A percentile compares a stretch with the other conserved stretches of the same genome.
Conservation (phyloP, 2,329 filamentous ascomycete genomes). For the Trichoderma sp. region DNA sequence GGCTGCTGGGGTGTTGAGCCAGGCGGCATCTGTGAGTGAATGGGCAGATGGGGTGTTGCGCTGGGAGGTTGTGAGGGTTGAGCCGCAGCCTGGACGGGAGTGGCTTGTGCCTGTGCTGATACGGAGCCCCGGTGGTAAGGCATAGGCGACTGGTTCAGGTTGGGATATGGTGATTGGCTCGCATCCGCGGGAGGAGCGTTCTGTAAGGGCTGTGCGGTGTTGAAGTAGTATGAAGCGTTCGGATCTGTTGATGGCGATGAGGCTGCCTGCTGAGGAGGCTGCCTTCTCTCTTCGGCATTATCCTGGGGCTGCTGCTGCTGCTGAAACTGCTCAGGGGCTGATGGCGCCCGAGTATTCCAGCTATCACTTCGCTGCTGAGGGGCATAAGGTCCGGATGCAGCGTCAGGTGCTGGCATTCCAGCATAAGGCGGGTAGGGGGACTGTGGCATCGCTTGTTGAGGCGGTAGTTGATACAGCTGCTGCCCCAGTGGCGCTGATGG, state of each 20-base stretch:
- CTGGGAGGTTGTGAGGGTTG: slow-evolving; percentile 37
- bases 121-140: slow-evolving; percentile 49
- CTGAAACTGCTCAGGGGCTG: slow-evolving; percentile 35
- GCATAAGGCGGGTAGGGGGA: slow-evolving; percentile 48
- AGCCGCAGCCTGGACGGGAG: slow-evolving; percentile 35
- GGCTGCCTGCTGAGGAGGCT: slow-evolving; percentile 36
- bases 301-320: slow-evolving; percentile 33
- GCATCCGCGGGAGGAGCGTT: slow-evolving; percentile 42
- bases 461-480: slow-evolving; percentile 36
- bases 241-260: slow-evolving; percentile 48
- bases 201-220: slow-evolving; percentile 37
- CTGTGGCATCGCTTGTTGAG: slow-evolving; percentile 40
- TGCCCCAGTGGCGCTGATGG: slow-evolving; percentile 41
- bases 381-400: slow-evolving; percentile 47
- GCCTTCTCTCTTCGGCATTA: slow-evolving; percentile 31
- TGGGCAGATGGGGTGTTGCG: slow-evolving; percentile 27
- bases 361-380: slow-evolving; percentile 51
- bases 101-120: slow-evolving; percentile 39
- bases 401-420: slow-evolving; percentile 40
- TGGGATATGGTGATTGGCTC: slow-evolving; percentile 54
- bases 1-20: slow-evolving; percentile 11
- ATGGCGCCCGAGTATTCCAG: slow-evolving; percentile 50
- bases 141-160: slow-evolving; percentile 47
- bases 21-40: slow-evolving; percentile 13
- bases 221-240: slow-evolving; percentile 61